Percentiles rank a stretch among this genome's conserved stretches.
These are phyloP conservation scores for Neofusicoccum parvum DNA, from an alignment of 2,329 filamentous ascomycete genomes.

Conservation along the genomic window DNA sequence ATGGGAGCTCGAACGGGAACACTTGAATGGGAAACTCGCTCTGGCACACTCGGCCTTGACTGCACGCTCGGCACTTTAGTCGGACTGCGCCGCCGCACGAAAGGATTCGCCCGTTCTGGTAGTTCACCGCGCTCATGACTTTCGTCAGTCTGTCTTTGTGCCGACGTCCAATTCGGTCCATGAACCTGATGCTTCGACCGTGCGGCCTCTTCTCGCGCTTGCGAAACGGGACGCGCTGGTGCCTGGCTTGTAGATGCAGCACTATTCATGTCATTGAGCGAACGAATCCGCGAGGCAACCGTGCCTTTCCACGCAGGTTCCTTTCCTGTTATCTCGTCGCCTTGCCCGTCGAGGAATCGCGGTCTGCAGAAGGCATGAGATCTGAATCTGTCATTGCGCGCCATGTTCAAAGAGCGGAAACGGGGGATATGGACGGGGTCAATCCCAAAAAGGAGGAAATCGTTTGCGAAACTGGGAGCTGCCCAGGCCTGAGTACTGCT, in stretches of 20 bases:
- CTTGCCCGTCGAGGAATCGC: constrained; percentile 15
- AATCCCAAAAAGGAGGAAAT: not conserved
- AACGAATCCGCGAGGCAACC: constrained; percentile 19
- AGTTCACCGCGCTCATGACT: not conserved
- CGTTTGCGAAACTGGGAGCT: not conserved
- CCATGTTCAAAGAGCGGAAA: not conserved
- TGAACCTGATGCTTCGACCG: too few relatives aligned
- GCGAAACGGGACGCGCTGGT: not conserved
- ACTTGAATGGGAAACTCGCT: not conserved
- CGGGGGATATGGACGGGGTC: not conserved
- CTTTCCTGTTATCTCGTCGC: not conserved
- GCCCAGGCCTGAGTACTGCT: not conserved
- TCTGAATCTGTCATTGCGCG: not conserved
- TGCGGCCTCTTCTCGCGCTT: not conserved
- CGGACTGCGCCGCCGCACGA: constrained; percentile 10
- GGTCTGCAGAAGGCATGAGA: not conserved
- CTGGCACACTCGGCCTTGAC: not conserved
- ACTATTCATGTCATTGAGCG: constrained; percentile 5
- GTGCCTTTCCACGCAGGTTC: constrained; percentile 2
- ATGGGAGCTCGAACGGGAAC: not conserved
- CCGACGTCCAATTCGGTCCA: not conserved
- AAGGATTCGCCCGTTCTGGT: constrained; percentile 1
- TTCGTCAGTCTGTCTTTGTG: not conserved
- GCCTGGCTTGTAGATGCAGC: not conserved
- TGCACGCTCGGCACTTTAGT: not conserved